Evolutionary conservation across 768 basidiomycete species (phyloP).

Genomic region (Neoboletus brunneissimus): DNA sequence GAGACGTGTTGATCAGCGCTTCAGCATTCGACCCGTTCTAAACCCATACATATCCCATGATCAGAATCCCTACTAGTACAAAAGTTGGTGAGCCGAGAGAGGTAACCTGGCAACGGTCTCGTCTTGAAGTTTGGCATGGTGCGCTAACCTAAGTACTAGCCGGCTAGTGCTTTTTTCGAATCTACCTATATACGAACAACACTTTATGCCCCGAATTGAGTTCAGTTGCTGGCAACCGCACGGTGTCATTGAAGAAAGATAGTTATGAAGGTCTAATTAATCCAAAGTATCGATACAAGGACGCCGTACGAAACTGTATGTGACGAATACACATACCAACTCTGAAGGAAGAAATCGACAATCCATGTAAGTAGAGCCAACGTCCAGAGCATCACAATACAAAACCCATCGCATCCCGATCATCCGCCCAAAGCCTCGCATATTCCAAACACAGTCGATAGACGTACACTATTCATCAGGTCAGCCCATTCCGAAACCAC

Average conservation of each 20-base stretch:
- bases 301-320: background rate
- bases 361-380: background rate
- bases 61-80: too few species aligned
- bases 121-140: too few species aligned
- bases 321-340: background rate
- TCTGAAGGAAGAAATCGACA: background rate
- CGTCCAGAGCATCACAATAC: slow-evolving; percentile 14
- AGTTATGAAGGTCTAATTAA: background rate
- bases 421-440: slow-evolving; percentile 80
- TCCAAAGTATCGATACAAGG: background rate
- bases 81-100: too few species aligned
- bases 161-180: too few species aligned
- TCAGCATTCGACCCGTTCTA: too few species aligned
- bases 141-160: too few species aligned
- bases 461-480: slow-evolving; percentile 59
- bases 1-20: too few species aligned
- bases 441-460: slow-evolving; percentile 89
- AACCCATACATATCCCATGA: too few species aligned
- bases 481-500: background rate
- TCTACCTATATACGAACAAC: too few species aligned
- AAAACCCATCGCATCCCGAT: slow-evolving; percentile 68
- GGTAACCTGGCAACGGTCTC: too few species aligned
- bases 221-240: background rate
- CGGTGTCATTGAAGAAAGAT: background rate
- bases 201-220: too few species aligned